These are phyloP conservation scores for Termitomyces sp. DNA, from an alignment of 768 basidiomycete genomes.

Conservation along the genomic window DNA sequence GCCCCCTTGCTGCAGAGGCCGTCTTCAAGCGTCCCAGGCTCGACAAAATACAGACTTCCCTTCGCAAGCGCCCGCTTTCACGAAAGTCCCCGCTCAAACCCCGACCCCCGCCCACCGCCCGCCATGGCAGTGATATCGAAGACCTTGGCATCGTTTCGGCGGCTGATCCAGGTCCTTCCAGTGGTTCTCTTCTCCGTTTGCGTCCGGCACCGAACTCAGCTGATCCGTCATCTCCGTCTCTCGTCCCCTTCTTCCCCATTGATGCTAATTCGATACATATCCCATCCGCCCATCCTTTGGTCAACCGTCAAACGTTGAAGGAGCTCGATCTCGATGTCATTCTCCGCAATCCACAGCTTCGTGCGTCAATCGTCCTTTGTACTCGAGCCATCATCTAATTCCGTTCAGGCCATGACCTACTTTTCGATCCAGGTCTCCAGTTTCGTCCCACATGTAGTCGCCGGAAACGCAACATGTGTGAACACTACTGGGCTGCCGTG, in stretches of 20 bases:
- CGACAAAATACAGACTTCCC: constrained; percentile 29
- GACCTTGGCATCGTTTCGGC: constrained; percentile 44
- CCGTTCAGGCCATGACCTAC: constrained; percentile 74
- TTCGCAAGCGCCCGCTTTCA: constrained; percentile 18
- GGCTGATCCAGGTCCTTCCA: constrained; percentile 40
- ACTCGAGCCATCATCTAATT: constrained; percentile 13
- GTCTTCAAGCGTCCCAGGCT: constrained; percentile 39
- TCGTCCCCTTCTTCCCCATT: constrained; percentile 33
- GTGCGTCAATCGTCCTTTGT: constrained; percentile 49
- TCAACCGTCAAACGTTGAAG: constrained; percentile 79
- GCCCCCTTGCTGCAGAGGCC: constrained; percentile 27
- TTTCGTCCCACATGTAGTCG: constrained; percentile 76
- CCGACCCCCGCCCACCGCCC: constrained; percentile 26
- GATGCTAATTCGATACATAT: constrained; percentile 52
- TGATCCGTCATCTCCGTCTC: constrained; percentile 28
- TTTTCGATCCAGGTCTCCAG: constrained; percentile 83
- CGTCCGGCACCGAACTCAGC: constrained; percentile 24
- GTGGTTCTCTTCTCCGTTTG: constrained; percentile 39
- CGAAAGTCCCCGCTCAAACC: constrained; percentile 19
- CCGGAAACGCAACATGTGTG: constrained; percentile 66
- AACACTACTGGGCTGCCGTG: constrained; percentile 85
- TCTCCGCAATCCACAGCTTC: constrained; percentile 85
- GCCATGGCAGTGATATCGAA: constrained; percentile 39
- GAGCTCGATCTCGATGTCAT: constrained; percentile 86
- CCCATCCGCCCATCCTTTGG: constrained; percentile 68